A percentile compares a stretch with the other conserved stretches of the same genome.
phyloP scores from a whole-genome alignment of 139 green algal species.

The Dunaliella sp. region DNA sequence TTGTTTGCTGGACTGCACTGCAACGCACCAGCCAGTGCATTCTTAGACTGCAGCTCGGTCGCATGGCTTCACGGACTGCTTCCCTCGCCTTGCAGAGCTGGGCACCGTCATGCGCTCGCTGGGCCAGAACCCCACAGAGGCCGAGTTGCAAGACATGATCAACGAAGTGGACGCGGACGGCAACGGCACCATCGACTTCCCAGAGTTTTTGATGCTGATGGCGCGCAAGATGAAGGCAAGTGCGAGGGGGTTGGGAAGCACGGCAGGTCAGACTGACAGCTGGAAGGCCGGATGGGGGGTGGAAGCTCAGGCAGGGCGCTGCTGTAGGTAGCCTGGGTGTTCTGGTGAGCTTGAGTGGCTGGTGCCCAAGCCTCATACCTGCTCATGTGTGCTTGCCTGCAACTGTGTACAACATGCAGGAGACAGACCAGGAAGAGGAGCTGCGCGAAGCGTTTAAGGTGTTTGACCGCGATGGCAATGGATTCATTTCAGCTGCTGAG shows the following conservation, averaged over 20 bases:
- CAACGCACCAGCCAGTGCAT: no score
- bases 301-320: no score
- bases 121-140: conserved; percentile 98
- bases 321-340: no score
- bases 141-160: conserved; percentile 99
- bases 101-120: conserved; percentile 98
- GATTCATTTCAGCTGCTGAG: conserved; percentile 97
- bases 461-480: conserved; percentile 99
- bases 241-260: no score
- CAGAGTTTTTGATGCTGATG: conserved; percentile 99
- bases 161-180: conserved; percentile 98
- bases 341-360: no score
- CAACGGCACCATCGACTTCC: conserved; percentile 99
- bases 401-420: no score
- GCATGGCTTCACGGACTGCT: no score
- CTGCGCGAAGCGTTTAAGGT: conserved; percentile 99
- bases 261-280: not conserved
- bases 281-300: no score
- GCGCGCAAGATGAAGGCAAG: conserved; percentile 96
- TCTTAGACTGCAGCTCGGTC: no score
- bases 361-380: no score
- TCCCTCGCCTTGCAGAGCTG: conserved; percentile 65
- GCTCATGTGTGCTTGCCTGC: no score
- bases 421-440: conserved; percentile 96
- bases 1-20: no score